phyloP scores from a whole-genome alignment of 352 stramenopile species.

The Globisporangium paddicum region DNA sequence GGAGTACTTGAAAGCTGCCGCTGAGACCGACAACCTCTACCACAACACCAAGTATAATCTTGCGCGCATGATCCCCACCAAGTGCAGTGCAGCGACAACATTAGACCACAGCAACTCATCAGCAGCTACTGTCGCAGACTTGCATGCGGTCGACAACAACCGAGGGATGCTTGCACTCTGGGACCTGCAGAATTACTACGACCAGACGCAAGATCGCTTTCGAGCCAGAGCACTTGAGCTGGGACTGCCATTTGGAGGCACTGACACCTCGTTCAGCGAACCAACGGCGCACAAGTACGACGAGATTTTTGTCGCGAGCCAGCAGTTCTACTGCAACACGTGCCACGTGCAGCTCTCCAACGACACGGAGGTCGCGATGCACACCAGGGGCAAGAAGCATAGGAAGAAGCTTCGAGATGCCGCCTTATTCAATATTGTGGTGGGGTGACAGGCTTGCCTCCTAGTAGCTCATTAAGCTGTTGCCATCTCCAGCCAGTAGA shows the following conservation, averaged over 20 bases:
- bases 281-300: slow-evolving; percentile 27
- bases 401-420: slow-evolving; percentile 64
- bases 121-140: slow-evolving; percentile 45
- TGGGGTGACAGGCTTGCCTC: neutral
- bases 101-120: neutral
- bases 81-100: slow-evolving; percentile 26
- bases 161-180: slow-evolving; percentile 74
- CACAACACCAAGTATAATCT: slow-evolving; percentile 92
- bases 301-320: slow-evolving; percentile 35
- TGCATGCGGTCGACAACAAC: slow-evolving; percentile 55
- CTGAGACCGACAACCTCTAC: slow-evolving; percentile 83
- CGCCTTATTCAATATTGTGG: neutral
- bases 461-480: neutral
- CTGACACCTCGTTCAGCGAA: slow-evolving; percentile 25
- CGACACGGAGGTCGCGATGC: slow-evolving; percentile 65
- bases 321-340: slow-evolving; percentile 57
- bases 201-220: slow-evolving; percentile 55
- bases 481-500: neutral
- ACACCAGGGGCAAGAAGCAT: slow-evolving; percentile 79
- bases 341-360: slow-evolving; percentile 73
- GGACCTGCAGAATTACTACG: slow-evolving; percentile 49
- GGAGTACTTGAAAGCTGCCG: slow-evolving; percentile 62
- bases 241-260: slow-evolving; percentile 24
- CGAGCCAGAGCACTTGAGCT: slow-evolving; percentile 28
- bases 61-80: slow-evolving; percentile 78